Base-by-base conservation (phyloP, 108 stramenopile genomes). In the Conticribra guillardii region DNA sequence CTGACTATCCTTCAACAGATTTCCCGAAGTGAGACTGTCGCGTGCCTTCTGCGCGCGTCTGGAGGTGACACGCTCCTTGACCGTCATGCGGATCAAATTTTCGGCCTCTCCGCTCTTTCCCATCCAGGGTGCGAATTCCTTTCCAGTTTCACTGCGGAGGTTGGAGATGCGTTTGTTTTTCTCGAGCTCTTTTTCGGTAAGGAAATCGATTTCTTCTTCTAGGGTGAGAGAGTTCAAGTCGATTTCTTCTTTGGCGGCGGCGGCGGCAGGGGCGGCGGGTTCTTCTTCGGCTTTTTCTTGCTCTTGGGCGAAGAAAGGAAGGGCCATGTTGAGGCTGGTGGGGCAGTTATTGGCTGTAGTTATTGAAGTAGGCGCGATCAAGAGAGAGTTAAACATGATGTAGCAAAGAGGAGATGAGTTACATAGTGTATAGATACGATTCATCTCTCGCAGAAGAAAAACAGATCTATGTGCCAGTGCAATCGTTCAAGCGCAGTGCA, bases 101-200 rank as follows among this genome's bases (percentile, higher is more conserved):
- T 96, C 92, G 63, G 89, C 90, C 3, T 85, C 76, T n/a, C 75
- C 87, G 18, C 77, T 64, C 21, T 93, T 86, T 19, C 83, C 82
- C 95, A 96, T 93, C 95, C 95, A 96, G 3, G 95, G 95, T 37
- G 95, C 95, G 66, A 91, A 96, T 53, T 96, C 89, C 1, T 90
- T 81, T 60, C 95, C 92, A 9, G 74, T 80, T 18, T 79, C 82
- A 68, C 84, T 89, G 57, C 87, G 72, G 28, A 93, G 79, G 62
- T 93, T 93, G 29, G 88, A 89, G 41, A 89, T 86, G 14, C 71
- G 56, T 54, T 76, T 85, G 41, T 72, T 84, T 68, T 92, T 95
- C 28, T 23, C 26, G 22, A 92, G 29, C 56, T 91, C 91, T 64
- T 85, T 69, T 46, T 82, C 69, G 0, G 85, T 76, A 22, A 91